Evolutionary conservation across 1,139 yeast species (phyloP).

Genomic region (Williopsis jadinii): DNA sequence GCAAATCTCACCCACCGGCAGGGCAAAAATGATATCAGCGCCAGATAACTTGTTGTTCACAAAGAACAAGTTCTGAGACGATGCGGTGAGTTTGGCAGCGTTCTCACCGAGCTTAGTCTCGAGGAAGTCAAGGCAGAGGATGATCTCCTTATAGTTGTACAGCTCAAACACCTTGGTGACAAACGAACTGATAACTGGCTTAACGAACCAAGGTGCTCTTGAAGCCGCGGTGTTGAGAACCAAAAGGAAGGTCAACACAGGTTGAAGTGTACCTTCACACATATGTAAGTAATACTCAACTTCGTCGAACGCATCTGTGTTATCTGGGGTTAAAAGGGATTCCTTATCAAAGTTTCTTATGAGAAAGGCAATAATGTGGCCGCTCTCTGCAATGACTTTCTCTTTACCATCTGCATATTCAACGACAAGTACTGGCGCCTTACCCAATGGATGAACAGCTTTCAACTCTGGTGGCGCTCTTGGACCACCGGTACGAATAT

Average conservation of each 20-base stretch:
- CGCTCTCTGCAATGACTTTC: slow-evolving; percentile 38
- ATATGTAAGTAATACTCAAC: slow-evolving; percentile 49
- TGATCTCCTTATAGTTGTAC: slow-evolving; percentile 35
- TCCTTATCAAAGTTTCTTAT: slow-evolving; percentile 35
- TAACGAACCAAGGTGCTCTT: slow-evolving; percentile 40
- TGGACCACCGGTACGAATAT: slow-evolving; percentile 32
- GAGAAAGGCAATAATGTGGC: slow-evolving; percentile 38
- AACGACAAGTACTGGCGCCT: slow-evolving; percentile 47
- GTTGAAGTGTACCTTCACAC: slow-evolving; percentile 52
- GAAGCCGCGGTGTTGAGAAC: slow-evolving; percentile 32
- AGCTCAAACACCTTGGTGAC: slow-evolving; percentile 35
- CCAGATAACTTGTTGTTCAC: slow-evolving; percentile 50
- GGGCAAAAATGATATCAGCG: slow-evolving; percentile 47
- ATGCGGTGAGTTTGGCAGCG: slow-evolving; percentile 21
- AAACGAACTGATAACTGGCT: slow-evolving; percentile 33
- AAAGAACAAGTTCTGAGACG: slow-evolving; percentile 30
- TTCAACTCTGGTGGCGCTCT: slow-evolving; percentile 36
- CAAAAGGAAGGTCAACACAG: slow-evolving; percentile 36
- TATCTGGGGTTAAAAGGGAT: slow-evolving; percentile 31
- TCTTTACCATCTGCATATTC: slow-evolving; percentile 28
- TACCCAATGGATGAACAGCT: slow-evolving; percentile 51
- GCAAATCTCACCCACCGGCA: slow-evolving; percentile 26
- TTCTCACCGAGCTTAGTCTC: slow-evolving; percentile 32
- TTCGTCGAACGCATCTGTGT: slow-evolving; percentile 19
- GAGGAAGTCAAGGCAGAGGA: slow-evolving; percentile 32